Base-by-base conservation (phyloP, 805 yeast species). In the Groenewaldozyma tartarivorans region DNA sequence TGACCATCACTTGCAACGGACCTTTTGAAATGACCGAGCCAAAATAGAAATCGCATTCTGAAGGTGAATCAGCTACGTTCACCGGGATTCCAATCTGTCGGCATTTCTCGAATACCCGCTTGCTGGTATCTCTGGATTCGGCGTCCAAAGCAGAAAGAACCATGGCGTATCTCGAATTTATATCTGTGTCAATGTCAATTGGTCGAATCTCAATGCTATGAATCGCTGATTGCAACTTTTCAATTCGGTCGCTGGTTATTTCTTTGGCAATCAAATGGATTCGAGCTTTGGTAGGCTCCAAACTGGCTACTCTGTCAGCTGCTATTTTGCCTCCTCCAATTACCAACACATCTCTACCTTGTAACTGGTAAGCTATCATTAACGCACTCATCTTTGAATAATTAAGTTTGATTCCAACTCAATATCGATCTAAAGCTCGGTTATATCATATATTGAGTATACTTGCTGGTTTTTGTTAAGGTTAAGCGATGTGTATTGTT, bases 61-160 rank as follows among this genome's bases (percentile, higher is more conserved):
- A 71, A 2, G 94, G 94, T 46, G 81, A 81, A 57, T 84, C 95
- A 1, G 94, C 94, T 31, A 83, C 79, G 54, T 84, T 84, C 19
- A 81, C 85, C 20, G 57, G 85, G 48, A 43, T 75, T 61, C 34
- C 65, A 63, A 45, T 68, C 60, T 45, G 66, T 60, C 58, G 55
- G 46, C 72, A 65, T 36, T 63, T 61, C 46, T 72, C 68, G 55
- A 79, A 83, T 17, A 84, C 75, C 47, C 62, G 59, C 18, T 69
- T 64, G 26, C 84, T 75, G 38, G 72, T 61, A 9, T 63, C 66
- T 41, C 81, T 81, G 53, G 81, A 86, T 55, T 81, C 85, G 7
- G 21, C 40, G 35, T 31, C 31, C 32, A 85, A 72, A 38, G 90
- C 84, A 11, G 84, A 78, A 39, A 84, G 65, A 2, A 82, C 87